A percentile compares a stretch with the other conserved stretches of the same genome.
Conservation (phyloP, 805 yeast species). For the Lipomyces orientalis region DNA sequence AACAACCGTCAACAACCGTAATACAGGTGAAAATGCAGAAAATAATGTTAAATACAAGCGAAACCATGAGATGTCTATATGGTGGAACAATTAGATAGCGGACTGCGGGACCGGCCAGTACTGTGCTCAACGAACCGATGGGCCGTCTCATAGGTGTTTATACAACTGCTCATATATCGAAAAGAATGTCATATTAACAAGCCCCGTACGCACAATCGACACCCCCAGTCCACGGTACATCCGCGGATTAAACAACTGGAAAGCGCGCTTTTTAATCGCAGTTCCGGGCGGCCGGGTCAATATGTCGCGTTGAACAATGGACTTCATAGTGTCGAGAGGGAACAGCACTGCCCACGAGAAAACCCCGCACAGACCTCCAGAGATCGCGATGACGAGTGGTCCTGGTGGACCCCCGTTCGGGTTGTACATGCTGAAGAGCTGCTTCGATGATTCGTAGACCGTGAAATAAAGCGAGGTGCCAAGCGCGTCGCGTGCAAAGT, state of each 20-base stretch:
- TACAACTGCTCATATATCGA: slow-evolving; percentile 60
- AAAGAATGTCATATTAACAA: slow-evolving; percentile 78
- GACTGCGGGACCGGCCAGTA: neutral
- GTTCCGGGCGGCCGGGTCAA: slow-evolving; percentile 63
- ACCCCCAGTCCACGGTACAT: slow-evolving; percentile 82
- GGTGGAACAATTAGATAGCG: neutral
- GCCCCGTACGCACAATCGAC: slow-evolving; percentile 69
- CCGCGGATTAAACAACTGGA: slow-evolving; percentile 53
- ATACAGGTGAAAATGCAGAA: neutral
- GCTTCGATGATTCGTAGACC: slow-evolving; percentile 74
- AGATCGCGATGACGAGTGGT: slow-evolving; percentile 59
- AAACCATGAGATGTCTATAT: neutral
- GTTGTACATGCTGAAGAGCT: slow-evolving; percentile 35
- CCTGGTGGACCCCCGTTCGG: slow-evolving; percentile 43
- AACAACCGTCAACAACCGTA: neutral
- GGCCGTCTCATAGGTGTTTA: slow-evolving; percentile 57
- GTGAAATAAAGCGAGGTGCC: slow-evolving; percentile 78
- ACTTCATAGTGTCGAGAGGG: slow-evolving; percentile 82
- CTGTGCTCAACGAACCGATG: neutral
- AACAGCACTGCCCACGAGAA: slow-evolving; percentile 76
- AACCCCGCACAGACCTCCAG: slow-evolving; percentile 83
- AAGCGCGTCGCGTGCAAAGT: slow-evolving; percentile 68
- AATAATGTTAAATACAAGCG: neutral
- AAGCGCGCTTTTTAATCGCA: slow-evolving; percentile 47
- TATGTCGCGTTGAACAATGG: slow-evolving; percentile 74